phyloP scores from a whole-genome alignment of 1,139 yeast genomes.

The Zygoascus hellenicus region DNA sequence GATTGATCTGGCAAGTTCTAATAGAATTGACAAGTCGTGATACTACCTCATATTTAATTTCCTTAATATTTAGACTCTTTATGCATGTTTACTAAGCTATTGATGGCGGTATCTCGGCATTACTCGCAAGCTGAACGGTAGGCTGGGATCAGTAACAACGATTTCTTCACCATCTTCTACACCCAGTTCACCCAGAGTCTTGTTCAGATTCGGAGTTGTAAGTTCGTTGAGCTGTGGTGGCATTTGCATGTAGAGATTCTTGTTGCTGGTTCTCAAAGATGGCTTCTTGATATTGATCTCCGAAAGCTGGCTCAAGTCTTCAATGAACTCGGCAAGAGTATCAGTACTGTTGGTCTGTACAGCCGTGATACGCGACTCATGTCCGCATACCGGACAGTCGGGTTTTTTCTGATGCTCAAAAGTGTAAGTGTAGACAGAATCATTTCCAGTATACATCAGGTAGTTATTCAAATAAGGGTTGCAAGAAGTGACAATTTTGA shows the following conservation, averaged over 20 bases:
- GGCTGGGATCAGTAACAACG: constrained; percentile 50
- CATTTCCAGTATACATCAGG: constrained; percentile 82
- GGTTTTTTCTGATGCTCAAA: constrained; percentile 55
- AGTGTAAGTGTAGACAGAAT: constrained; percentile 68
- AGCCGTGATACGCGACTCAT: constrained; percentile 31
- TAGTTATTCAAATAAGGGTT: constrained; percentile 70
- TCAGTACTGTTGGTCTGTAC: constrained; percentile 37
- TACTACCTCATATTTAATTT: neutral
- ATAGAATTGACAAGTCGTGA: constrained; percentile 1
- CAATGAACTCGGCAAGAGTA: constrained; percentile 48
- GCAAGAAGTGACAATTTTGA: constrained; percentile 65
- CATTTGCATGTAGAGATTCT: constrained; percentile 44
- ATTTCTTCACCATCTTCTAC: constrained; percentile 45
- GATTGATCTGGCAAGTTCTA: constrained; percentile 25
- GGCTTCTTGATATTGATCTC: constrained; percentile 45
- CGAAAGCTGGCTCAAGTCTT: constrained; percentile 31
- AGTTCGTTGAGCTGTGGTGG: constrained; percentile 48
- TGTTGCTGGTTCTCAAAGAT: constrained; percentile 43
- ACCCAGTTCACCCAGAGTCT: constrained; percentile 35
- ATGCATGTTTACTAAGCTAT: neutral
- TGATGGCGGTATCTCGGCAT: neutral
- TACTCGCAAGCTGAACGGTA: constrained; percentile 44
- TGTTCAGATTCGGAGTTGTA: constrained; percentile 44
- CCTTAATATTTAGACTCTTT: neutral
- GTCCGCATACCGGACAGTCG: constrained; percentile 74